Evolutionary conservation across 768 basidiomycete genomes (phyloP), one percentile per base, ranked within the genome.

Genomic region (Boletus subparvulus): DNA sequence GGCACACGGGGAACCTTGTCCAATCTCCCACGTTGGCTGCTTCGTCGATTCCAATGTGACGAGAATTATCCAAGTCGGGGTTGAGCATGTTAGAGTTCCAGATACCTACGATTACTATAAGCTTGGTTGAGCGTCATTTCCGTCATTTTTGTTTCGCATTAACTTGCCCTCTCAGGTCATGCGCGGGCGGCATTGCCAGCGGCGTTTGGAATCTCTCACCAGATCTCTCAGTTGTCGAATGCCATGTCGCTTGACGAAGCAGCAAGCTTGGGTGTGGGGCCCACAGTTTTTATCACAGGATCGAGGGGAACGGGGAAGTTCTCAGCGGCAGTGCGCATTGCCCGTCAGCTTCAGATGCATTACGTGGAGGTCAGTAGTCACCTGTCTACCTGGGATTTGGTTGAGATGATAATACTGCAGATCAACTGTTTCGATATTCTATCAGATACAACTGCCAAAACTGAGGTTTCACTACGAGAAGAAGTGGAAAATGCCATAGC

Each of bases 341-440:
- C 87, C 7, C 78, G 79, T 46, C 73, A 73, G 5, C 72, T 93
- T 3, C 93, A 92, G 13, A 78, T 94, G 55, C 92, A 94, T 69
- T 55, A 92, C 0, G 77, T 91, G 13, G 90, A 94, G 79, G 94
- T 90, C 3, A 50, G 62, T 3, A 30, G 9, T 21, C 9, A 33
- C 13, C 21, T 41, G 1, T 16, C 16, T 21, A 17, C 30, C 0
- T 28, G 3, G 5, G 24, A 21, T 17, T 43, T 44, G n/a, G 13
- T 54, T 40, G 42, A 52, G 12, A 40, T 21, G 8, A 36, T 16
- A 6, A n/a, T 33, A 50, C 40, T 54, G 7, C 26, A 98, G 94
- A 78, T 96, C 44, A 86, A 97, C 59, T 95, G 93, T 67, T 98
- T 85, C 67, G 84, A 92, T 52, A 64, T 94, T 6, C 64, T 94